These are phyloP conservation scores for Russula emetica DNA, from an alignment of 768 basidiomycete genomes.

Conservation along the genomic window DNA sequence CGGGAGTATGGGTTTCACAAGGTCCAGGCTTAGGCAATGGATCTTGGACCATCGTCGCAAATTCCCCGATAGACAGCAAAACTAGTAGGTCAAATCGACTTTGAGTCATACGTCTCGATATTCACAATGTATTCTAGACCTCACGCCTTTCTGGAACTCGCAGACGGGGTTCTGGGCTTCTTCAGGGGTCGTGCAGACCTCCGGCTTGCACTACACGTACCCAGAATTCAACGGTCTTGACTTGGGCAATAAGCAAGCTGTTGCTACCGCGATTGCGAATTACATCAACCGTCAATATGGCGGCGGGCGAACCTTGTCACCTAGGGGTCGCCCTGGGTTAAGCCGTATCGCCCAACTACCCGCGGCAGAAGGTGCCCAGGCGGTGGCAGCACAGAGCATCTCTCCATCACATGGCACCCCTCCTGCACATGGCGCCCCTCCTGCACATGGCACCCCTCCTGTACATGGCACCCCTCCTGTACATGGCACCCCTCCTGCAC, in stretches of 20 bases:
- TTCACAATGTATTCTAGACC: conserved; percentile 31
- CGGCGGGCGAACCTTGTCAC: neutral
- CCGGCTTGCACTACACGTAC: conserved; percentile 44
- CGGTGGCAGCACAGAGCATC: neutral
- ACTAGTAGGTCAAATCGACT: conserved; percentile 17
- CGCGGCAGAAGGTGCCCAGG: neutral
- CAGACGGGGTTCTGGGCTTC: conserved; percentile 42
- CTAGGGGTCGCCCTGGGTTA: neutral
- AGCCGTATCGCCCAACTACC: conserved; percentile 23
- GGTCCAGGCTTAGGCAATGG: conserved; percentile 26
- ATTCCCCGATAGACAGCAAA: neutral
- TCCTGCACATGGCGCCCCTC: too few relatives aligned
- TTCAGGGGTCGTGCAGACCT: conserved; percentile 32
- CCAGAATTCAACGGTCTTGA: conserved; percentile 47
- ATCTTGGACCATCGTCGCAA: conserved; percentile 20
- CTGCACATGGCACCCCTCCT: too few relatives aligned
- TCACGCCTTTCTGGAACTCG: conserved; percentile 47
- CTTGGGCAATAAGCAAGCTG: conserved; percentile 31
- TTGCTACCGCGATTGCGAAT: conserved; percentile 35
- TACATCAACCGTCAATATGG: conserved; percentile 40
- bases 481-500: too few relatives aligned
- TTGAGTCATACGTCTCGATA: neutral
- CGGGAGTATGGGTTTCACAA: conserved; percentile 38
- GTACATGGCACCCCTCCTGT: too few relatives aligned
- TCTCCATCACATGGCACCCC: too few relatives aligned